Conservation (phyloP, 495 filamentous ascomycete genomes). For the Extremus antarcticus region DNA sequence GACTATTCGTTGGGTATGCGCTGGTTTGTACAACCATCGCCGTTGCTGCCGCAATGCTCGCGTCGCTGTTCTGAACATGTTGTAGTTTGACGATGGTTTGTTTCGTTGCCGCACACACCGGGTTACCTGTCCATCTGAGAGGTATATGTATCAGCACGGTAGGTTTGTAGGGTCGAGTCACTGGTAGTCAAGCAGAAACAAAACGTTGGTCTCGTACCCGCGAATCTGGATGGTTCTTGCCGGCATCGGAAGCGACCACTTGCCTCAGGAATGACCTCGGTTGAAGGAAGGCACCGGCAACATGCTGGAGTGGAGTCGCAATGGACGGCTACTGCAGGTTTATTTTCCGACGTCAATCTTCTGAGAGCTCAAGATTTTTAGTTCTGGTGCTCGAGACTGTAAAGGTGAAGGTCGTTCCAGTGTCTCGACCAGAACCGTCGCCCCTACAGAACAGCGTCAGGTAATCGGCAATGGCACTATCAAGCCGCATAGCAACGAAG, state of each 20-base stretch:
- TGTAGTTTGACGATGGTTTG: not conserved
- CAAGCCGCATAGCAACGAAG: conserved; percentile 36
- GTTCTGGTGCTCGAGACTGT: not conserved
- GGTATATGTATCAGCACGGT: not conserved
- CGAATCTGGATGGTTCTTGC: too few relatives aligned
- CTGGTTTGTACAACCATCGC: conserved; percentile 1
- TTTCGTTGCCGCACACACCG: not conserved
- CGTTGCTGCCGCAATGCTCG: conserved; percentile 12
- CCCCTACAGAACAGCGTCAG: too few relatives aligned
- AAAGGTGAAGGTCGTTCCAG: too few relatives aligned
- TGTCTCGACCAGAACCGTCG: too few relatives aligned
- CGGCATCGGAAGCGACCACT: not conserved
- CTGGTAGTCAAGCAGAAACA: too few relatives aligned
- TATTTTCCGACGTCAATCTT: not conserved
- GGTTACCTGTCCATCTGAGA: conserved; percentile 4
- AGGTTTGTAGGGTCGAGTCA: too few relatives aligned
- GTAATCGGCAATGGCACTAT: conserved; percentile 46
- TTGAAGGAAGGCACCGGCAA: not conserved
- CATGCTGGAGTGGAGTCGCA: not conserved
- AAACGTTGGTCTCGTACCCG: too few relatives aligned
- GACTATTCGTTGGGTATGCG: conserved; percentile 12
- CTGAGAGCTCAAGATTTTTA: not conserved
- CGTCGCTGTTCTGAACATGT: conserved; percentile 25
- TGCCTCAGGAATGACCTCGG: conserved; percentile 7
- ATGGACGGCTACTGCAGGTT: not conserved